Evolutionary conservation across 192 early-diverging fungal genomes (phyloP).

Genomic region (Coemansia asiatica): DNA sequence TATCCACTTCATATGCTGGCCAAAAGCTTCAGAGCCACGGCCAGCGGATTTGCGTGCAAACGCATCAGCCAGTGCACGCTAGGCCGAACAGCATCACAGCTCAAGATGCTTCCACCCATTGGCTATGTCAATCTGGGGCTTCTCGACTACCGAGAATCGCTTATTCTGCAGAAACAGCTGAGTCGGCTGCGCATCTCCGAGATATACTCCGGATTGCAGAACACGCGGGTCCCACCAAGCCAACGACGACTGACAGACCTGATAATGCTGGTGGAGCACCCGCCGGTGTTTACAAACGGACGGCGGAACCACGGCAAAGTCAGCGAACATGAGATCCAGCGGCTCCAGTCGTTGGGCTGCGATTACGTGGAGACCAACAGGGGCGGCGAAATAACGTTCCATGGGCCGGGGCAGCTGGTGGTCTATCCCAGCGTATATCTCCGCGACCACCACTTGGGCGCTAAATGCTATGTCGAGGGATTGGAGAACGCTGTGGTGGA

Average conservation of each 20-base stretch:
- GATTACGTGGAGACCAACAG: slow-evolving; percentile 67
- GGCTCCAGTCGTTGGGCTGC: slow-evolving; percentile 65
- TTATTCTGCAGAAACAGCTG: slow-evolving; percentile 63
- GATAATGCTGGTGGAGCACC: slow-evolving; percentile 77
- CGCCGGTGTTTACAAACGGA: slow-evolving; percentile 90
- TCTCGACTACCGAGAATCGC: slow-evolving; percentile 60
- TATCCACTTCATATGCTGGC: neutral
- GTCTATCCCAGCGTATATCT: slow-evolving; percentile 90
- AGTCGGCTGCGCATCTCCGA: slow-evolving; percentile 57
- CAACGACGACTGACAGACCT: slow-evolving; percentile 41
- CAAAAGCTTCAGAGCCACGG: neutral
- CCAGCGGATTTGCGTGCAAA: slow-evolving; percentile 14
- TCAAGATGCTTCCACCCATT: slow-evolving; percentile 29
- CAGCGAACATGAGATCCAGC: slow-evolving; percentile 50
- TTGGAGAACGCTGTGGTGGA: slow-evolving; percentile 79
- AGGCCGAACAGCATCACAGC: slow-evolving; percentile 27
- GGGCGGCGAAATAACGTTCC: slow-evolving; percentile 95
- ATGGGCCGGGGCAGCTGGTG: slow-evolving; percentile 96
- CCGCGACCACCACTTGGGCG: slow-evolving; percentile 64
- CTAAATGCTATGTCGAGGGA: slow-evolving; percentile 73
- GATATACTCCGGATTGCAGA: slow-evolving; percentile 18
- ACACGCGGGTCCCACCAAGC: neutral
- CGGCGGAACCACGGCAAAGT: slow-evolving; percentile 70
- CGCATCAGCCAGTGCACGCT: slow-evolving; percentile 28
- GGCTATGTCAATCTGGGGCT: slow-evolving; percentile 53